phyloP scores from a whole-genome alignment of 2,329 filamentous ascomycete species.

The Aspergillus sp. region DNA sequence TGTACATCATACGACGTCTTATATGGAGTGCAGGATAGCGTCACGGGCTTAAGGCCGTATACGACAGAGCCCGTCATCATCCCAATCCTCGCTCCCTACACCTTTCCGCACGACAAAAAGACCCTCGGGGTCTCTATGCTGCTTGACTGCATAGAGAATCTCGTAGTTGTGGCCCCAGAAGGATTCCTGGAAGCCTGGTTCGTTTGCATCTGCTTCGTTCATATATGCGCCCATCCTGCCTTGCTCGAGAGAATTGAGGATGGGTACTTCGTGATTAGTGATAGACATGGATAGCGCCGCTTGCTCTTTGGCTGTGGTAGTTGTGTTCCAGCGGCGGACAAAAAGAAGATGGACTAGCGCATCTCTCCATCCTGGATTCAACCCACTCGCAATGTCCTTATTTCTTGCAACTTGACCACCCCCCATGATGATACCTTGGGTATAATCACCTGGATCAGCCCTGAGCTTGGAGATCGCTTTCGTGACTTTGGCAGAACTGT shows the following conservation, averaged over 20 bases:
- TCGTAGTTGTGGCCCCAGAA: conserved; percentile 40
- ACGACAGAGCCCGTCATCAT: conserved; percentile 22
- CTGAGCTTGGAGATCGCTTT: not conserved
- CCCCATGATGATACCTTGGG: not conserved
- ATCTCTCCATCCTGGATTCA: conserved; percentile 2
- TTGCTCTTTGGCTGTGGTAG: not conserved
- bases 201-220: conserved; percentile 40
- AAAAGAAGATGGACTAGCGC: not conserved
- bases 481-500: not conserved
- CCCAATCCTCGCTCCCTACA: conserved; percentile 26
- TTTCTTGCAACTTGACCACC: not conserved
- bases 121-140: conserved; percentile 28
- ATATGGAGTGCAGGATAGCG: too few species aligned
- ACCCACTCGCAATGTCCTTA: not conserved
- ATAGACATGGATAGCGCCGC: not conserved
- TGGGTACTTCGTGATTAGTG: not conserved
- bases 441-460: not conserved
- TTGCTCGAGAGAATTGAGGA: not conserved
- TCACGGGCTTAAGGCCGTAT: not conserved
- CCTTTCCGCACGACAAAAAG: conserved; percentile 25
- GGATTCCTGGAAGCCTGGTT: conserved; percentile 38
- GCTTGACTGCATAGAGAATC: conserved; percentile 27
- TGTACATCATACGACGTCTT: too few species aligned
- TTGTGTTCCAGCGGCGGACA: not conserved
- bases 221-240: conserved; percentile 32